A percentile compares a stretch with the other conserved stretches of the same genome.
Evolutionary conservation across 306 rosid genomes (phyloP).

Genomic region (Quillaja saponaria): DNA sequence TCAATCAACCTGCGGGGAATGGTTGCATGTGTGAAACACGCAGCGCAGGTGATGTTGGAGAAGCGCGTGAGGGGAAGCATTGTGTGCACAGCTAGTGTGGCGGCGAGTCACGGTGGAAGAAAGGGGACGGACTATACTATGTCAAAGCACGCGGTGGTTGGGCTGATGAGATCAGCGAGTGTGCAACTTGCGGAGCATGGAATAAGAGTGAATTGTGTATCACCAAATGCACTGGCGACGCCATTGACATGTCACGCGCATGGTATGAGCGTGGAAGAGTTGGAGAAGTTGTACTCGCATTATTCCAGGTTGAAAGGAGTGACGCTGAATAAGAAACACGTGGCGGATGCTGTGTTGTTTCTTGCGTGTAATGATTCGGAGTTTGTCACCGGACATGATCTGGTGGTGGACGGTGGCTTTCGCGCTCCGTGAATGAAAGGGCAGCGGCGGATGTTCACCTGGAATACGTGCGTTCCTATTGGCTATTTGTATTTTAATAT

Average conservation of each 20-base stretch:
- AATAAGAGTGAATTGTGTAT: slow-evolving; percentile 55
- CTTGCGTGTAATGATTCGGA: slow-evolving; percentile 35
- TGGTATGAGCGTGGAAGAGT: slow-evolving; percentile 16
- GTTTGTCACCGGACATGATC: slow-evolving; percentile 44
- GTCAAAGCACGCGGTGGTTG: slow-evolving; percentile 59
- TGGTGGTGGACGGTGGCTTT: slow-evolving; percentile 46
- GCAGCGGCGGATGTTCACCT: too few species aligned
- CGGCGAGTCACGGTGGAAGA: neutral
- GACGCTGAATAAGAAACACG: slow-evolving; percentile 30
- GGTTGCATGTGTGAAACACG: slow-evolving; percentile 49
- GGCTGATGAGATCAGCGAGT: slow-evolving; percentile 47
- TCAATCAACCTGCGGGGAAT: slow-evolving; percentile 37
- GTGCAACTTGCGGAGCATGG: slow-evolving; percentile 45
- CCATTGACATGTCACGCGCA: slow-evolving; percentile 16
- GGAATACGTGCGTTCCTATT: too few species aligned
- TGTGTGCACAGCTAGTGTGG: slow-evolving; percentile 46
- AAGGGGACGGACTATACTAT: slow-evolving; percentile 32
- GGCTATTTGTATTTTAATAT: too few species aligned
- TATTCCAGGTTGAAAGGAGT: slow-evolving; percentile 42
- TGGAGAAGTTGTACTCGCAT: neutral
- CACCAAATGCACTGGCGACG: slow-evolving; percentile 47
- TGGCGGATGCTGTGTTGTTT: slow-evolving; percentile 51
- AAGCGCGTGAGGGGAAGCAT: slow-evolving; percentile 48
- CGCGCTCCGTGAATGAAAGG: neutral
- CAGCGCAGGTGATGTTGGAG: slow-evolving; percentile 55